Conservation (phyloP, 106 monocot genomes). For the Dendrobium nobile region DNA sequence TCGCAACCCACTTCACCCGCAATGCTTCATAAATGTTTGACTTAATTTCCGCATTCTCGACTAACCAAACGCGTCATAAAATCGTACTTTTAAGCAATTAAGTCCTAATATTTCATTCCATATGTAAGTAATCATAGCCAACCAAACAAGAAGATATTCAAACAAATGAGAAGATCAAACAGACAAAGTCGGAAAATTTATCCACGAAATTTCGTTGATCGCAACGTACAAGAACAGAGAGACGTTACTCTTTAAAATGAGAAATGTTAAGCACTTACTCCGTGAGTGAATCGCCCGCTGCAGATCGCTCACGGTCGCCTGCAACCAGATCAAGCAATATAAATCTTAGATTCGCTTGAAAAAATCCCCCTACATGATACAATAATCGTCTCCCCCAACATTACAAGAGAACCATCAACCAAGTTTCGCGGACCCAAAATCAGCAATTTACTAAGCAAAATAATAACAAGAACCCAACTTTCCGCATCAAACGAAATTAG, state of each 20-base stretch:
- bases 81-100: too few relatives aligned
- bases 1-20: too few relatives aligned
- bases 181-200: neutral
- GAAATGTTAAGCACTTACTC: conserved; percentile 39
- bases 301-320: conserved; percentile 82
- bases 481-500: neutral
- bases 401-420: neutral
- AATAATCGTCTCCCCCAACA: neutral
- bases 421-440: neutral
- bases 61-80: too few relatives aligned
- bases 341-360: neutral
- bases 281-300: conserved; percentile 55
- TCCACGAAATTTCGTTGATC: neutral
- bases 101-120: neutral
- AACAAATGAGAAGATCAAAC: neutral
- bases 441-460: neutral
- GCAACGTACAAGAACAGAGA: neutral
- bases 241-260: neutral
- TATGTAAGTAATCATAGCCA: neutral
- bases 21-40: too few relatives aligned
- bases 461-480: neutral
- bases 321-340: conserved; percentile 8
- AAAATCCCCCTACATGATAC: neutral
- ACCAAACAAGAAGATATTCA: neutral
- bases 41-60: too few relatives aligned